Base-by-base conservation (phyloP, 176 grass and related monocot genomes). In the Oropetium thomaeum region DNA sequence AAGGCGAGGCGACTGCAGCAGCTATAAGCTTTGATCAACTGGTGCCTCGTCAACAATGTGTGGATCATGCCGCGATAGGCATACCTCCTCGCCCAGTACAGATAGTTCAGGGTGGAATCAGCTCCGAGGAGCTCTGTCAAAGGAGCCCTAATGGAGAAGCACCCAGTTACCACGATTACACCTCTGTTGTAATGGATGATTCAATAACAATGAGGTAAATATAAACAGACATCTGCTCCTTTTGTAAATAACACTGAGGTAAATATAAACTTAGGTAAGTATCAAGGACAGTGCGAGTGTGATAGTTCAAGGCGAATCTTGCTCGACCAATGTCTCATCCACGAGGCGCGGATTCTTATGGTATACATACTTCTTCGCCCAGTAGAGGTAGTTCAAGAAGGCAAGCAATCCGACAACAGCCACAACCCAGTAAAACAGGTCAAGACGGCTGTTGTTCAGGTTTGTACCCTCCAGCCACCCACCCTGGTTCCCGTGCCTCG, bases 391-490 rank as follows among this genome's bases (percentile, higher is more conserved):
- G 65, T 92, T 96, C 7, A 89, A 86, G 41, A 96, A 82, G 39
- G 48, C 83, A 30, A 89, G 45, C 28, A 89, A 38, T 28, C 79
- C 77, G 5, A 92, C 34, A 20, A 76, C 25, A 20, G 73, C 44
- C 10, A 92, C 58, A 5, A 85, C 49, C 81, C 89, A 79, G 34
- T 96, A 96, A 20, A 92, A 92, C 45, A 85, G 35, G 80, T 96
- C 92, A 57, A 92, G 86, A 35, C 38, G 84, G 51, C 78, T 89
- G 48, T 35, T 82, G 64, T 96, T 82, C 66, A 96, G 49, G 42
- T 8, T 82, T 38, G 78, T 71, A 1, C 92, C 92, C 54, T 87
- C 89, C 4, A 96, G 79, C 92, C 92, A 96, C 29, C 92, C 92
- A 47, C 71, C 74, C 1, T 34, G 52, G 29, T 40, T 62, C 19